A percentile compares a stretch with the other conserved stretches of the same genome.
Conservation (phyloP, 768 basidiomycete species). For the Leccinum rimulosum region DNA sequence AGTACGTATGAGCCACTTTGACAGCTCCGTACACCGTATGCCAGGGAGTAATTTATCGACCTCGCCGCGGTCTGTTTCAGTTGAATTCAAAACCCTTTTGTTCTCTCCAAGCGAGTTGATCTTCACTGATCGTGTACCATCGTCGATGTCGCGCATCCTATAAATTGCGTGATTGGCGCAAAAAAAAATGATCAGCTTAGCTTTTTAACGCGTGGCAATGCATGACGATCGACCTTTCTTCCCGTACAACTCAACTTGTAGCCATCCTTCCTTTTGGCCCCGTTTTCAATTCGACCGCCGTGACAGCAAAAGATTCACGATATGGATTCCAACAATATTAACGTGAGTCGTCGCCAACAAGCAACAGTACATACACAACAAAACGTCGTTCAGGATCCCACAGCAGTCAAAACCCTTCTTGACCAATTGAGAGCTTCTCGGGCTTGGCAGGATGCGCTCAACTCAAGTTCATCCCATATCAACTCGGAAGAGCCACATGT, state of each 20-base stretch:
- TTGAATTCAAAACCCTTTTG: neutral
- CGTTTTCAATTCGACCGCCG: neutral
- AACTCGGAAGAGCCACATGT: slow-evolving; percentile 2
- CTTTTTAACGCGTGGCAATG: neutral
- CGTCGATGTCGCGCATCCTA: neutral
- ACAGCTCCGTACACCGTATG: neutral
- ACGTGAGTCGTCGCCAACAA: slow-evolving; percentile 37
- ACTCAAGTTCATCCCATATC: slow-evolving; percentile 6
- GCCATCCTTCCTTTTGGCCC: neutral
- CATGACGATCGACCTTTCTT: too few relatives aligned
- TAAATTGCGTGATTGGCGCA: neutral
- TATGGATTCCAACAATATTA: slow-evolving; percentile 53
- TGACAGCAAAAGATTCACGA: neutral
- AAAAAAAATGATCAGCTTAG: neutral
- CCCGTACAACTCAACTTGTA: neutral
- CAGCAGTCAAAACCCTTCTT: slow-evolving; percentile 65
- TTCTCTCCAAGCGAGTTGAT: neutral
- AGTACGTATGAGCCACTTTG: neutral
- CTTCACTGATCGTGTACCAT: too few relatives aligned
- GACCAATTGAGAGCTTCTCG: slow-evolving; percentile 65
- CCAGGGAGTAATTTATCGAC: neutral
- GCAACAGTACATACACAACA: neutral
- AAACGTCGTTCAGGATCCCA: slow-evolving; percentile 51
- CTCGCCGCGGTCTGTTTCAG: neutral
- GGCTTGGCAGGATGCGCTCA: slow-evolving; percentile 59